Evolutionary conservation across 2,329 filamentous ascomycete genomes (phyloP).

Genomic region (Raffaelea albimanens): DNA sequence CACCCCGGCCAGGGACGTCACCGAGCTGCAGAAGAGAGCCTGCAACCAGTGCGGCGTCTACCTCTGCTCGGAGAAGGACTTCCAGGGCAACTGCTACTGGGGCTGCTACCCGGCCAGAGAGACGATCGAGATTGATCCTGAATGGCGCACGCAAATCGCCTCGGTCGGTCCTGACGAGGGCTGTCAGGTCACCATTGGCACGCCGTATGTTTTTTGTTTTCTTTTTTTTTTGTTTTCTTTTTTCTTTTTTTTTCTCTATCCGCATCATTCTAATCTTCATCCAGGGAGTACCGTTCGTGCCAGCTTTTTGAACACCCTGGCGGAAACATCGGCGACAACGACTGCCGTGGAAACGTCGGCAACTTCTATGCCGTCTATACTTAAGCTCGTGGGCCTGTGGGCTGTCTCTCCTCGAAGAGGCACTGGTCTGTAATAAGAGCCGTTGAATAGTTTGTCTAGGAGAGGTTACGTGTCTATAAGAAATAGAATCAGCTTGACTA

Average conservation of each 20-base stretch:
- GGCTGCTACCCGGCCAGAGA: background rate
- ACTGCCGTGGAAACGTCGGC: background rate
- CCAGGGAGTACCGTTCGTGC: background rate
- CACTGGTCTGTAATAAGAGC: too few species aligned
- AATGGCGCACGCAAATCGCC: background rate
- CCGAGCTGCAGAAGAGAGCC: background rate
- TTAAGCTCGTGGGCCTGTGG: too few species aligned
- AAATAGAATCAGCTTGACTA: too few species aligned
- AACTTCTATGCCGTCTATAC: too few species aligned
- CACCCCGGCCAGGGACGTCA: background rate
- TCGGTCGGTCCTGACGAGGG: background rate
- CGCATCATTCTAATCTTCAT: background rate
- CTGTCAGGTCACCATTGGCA: background rate
- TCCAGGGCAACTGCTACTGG: background rate
- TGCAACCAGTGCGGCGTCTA: background rate
- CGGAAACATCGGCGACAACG: background rate
- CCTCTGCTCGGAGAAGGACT: background rate
- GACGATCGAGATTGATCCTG: background rate
- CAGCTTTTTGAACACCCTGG: background rate
- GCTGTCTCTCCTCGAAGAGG: too few species aligned
- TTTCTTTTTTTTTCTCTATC: background rate
- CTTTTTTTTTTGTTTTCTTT: background rate
- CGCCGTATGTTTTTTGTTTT: background rate
- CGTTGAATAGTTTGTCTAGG: too few species aligned
- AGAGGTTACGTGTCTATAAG: too few species aligned